phyloP scores from a whole-genome alignment of 2,329 filamentous ascomycete species.

The Ceratocystis albifundus region DNA sequence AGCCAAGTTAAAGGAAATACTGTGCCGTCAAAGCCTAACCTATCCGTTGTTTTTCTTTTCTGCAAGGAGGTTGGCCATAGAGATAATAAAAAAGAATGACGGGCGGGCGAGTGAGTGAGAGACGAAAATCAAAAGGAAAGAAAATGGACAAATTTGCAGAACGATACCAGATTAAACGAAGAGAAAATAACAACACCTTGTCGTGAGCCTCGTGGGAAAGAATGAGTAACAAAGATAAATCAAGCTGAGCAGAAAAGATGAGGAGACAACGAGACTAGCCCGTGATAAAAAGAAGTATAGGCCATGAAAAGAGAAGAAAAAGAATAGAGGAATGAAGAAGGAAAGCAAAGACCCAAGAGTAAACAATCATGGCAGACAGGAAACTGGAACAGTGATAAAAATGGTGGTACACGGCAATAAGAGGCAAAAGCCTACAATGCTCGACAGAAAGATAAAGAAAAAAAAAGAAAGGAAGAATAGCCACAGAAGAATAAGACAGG shows the following conservation, averaged over 20 bases:
- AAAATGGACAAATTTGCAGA: conserved; percentile 2
- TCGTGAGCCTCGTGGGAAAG: conserved; percentile 9
- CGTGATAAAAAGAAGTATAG: conserved; percentile 3
- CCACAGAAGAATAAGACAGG: background rate
- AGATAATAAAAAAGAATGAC: background rate
- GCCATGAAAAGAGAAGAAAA: conserved; percentile 3
- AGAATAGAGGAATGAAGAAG: background rate
- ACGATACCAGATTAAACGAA: conserved; percentile 10
- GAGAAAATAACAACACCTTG: conserved; percentile 8
- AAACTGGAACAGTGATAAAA: conserved; percentile 15
- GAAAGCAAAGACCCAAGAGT: conserved; percentile 6
- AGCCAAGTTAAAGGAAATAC: background rate
- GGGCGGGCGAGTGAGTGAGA: background rate
- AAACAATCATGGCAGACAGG: conserved; percentile 12
- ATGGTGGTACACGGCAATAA: conserved; percentile 7
- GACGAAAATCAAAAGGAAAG: conserved; percentile 4
- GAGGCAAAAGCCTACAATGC: background rate
- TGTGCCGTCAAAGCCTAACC: background rate
- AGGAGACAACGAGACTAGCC: background rate
- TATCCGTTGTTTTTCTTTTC: background rate
- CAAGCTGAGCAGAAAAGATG: background rate
- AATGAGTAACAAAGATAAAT: conserved; percentile 1
- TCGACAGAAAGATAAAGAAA: background rate
- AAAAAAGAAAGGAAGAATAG: too few relatives aligned
- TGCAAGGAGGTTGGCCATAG: background rate